Base-by-base conservation (phyloP, 1,284 basidiomycete genomes). In the Microbotryum scabiosae region DNA sequence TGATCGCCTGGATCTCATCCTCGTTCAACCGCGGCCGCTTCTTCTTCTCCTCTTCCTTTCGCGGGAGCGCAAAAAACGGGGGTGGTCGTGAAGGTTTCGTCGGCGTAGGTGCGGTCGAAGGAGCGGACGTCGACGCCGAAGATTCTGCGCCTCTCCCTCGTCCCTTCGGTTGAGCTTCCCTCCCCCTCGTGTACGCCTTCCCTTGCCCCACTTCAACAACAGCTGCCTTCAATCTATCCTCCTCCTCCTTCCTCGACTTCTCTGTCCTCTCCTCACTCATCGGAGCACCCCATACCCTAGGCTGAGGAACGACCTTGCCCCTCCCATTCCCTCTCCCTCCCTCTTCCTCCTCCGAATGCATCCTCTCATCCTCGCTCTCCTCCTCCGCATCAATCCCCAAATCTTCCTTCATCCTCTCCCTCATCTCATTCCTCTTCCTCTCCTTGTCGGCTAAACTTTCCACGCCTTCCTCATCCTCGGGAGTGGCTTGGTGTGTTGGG, bases 381-480 rank as follows among this genome's bases (percentile, higher is more conserved):
- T 14, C 30, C n/a, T 57, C 58, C 30, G 52, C 54, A 2, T 65
- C 62, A 14, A 43, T 43, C 26, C 54, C 59, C 18, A 28, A 44
- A n/a, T 61, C 59, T n/a, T 50, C 53, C 16, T 59, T 64, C 60
- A 64, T 30, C 51, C 64, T 48, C 41, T 58, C 36, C 51, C 64
- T 49, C 50, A 65, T 18, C 48, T 61, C 47, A 32, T 65, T 61
- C 21, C 62, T 60, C 54, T 65, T 61, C 2, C 48, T 59, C 30
- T 65, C 64, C 28, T 59, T 51, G 20, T 56, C 55, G 4, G 25
- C 49, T 32, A 60, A 59, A 26, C 52, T 50, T 5, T 53, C 57
- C n/a, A 50, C 44, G 3, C 21, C 52, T 20, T 26, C 46, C 18
- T 30, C 47, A 32, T 36, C 28, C 26, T 51, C 36, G 21, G 20